Conservation (phyloP, 768 basidiomycete genomes). For the Asterophora parasitica region DNA sequence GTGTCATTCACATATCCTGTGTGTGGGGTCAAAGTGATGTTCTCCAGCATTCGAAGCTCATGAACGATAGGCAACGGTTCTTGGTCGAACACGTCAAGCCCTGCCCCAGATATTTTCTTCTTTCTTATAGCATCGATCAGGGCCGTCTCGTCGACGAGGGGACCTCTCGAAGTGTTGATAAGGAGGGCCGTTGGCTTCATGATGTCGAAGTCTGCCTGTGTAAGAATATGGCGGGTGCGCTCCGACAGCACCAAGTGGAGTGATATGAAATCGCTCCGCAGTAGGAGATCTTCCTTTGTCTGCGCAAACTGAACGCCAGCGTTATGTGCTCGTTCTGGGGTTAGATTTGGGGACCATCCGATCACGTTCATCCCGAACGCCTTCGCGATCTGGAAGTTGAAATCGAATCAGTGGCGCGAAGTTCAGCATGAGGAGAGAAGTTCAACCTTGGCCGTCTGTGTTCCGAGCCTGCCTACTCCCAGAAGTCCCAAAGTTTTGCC, state of each 20-base stretch:
- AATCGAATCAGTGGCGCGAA: background rate
- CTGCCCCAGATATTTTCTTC: constrained; percentile 51
- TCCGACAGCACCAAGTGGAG: constrained; percentile 56
- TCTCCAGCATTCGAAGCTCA: constrained; percentile 43
- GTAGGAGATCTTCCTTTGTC: constrained; percentile 51
- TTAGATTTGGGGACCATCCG: constrained; percentile 65
- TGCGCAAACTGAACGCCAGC: constrained; percentile 46
- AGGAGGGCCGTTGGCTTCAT: constrained; percentile 58
- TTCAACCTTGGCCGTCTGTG: constrained; percentile 44
- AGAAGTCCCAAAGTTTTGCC: constrained; percentile 58
- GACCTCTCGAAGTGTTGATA: constrained; percentile 66
- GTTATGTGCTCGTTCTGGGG: constrained; percentile 45
- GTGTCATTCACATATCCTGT: constrained; percentile 51
- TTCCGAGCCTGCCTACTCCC: constrained; percentile 57
- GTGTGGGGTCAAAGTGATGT: constrained; percentile 60
- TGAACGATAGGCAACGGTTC: constrained; percentile 62
- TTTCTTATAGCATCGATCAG: constrained; percentile 43
- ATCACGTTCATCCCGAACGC: constrained; percentile 56
- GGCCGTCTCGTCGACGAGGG: constrained; percentile 56
- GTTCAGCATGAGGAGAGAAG: constrained; percentile 5
- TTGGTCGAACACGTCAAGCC: constrained; percentile 60
- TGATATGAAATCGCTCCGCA: constrained; percentile 53
- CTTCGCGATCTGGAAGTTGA: constrained; percentile 52
- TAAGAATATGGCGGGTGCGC: constrained; percentile 45
- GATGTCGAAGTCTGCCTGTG: constrained; percentile 38